These are phyloP conservation scores for Spinacia oleracea DNA, from an alignment of 179 eudicot genomes.

Conservation along the genomic window DNA sequence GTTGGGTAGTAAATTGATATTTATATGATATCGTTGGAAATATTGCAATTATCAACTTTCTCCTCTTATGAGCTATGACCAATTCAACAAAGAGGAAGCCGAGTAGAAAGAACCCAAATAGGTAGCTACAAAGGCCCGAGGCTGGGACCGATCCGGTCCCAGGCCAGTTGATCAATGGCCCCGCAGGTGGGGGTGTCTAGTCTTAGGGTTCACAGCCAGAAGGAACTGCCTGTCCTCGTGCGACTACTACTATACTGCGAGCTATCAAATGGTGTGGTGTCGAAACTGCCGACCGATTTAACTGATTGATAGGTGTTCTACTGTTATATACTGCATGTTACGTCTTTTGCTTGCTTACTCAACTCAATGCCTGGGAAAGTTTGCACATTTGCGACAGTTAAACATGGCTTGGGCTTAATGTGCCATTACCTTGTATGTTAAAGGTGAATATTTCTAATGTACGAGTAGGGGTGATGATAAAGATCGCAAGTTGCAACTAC, in stretches of 20 bases:
- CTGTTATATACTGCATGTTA: not conserved
- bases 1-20: not conserved
- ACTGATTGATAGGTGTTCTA: not conserved
- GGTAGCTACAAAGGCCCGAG: not conserved
- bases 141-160: not conserved
- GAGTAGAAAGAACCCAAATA: not conserved
- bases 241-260: not conserved
- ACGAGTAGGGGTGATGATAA: too few species aligned
- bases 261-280: not conserved
- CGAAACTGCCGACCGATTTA: not conserved
- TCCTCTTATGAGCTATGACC: not conserved
- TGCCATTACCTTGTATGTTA: too few species aligned
- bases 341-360: not conserved
- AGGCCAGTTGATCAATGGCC: not conserved
- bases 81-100: not conserved
- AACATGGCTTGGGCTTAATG: too few species aligned
- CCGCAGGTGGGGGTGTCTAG: not conserved
- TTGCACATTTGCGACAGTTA: too few species aligned
- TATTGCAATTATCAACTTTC: slow-evolving; percentile 1
- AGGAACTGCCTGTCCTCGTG: not conserved
- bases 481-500: too few species aligned
- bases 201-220: not conserved
- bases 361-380: too few species aligned
- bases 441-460: too few species aligned
- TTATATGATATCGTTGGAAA: not conserved